A percentile compares a stretch with the other conserved stretches of the same genome.
These are phyloP conservation scores for Phlyctochytrium arcticum DNA, from an alignment of 192 early-diverging fungal genomes.

Conservation along the genomic window DNA sequence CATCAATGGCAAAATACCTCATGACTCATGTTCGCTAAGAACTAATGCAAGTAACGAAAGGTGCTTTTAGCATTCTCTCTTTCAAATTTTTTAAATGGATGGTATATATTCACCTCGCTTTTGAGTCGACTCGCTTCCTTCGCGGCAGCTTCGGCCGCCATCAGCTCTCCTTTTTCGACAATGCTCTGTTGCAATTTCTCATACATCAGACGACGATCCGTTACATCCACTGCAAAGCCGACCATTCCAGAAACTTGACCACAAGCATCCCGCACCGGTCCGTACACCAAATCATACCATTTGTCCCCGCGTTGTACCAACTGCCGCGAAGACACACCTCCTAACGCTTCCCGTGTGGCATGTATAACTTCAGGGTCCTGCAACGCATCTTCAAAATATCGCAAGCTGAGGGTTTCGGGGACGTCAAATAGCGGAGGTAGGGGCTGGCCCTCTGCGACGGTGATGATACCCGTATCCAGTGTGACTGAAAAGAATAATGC, in stretches of 20 bases:
- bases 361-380: not conserved
- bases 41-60: not conserved
- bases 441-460: not conserved
- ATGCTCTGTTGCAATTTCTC: not conserved
- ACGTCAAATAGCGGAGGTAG: not conserved
- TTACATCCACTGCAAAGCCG: not conserved
- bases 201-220: not conserved
- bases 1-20: not conserved
- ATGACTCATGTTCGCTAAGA: not conserved
- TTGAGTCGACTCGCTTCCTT: not conserved
- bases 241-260: not conserved
- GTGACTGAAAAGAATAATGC: not conserved
- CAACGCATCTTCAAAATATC: not conserved
- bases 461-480: not conserved
- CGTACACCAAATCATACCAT: not conserved
- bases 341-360: not conserved
- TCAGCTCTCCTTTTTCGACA: not conserved
- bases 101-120: not conserved
- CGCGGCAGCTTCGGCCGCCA: not conserved
- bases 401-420: not conserved
- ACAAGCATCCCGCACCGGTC: not conserved
- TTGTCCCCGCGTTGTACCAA: not conserved
- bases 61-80: not conserved
- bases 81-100: not conserved
- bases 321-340: not conserved